A percentile compares a stretch with the other conserved stretches of the same genome.
Evolutionary conservation across 805 yeast species (phyloP).

Genomic region (Ogataea zsoltii): DNA sequence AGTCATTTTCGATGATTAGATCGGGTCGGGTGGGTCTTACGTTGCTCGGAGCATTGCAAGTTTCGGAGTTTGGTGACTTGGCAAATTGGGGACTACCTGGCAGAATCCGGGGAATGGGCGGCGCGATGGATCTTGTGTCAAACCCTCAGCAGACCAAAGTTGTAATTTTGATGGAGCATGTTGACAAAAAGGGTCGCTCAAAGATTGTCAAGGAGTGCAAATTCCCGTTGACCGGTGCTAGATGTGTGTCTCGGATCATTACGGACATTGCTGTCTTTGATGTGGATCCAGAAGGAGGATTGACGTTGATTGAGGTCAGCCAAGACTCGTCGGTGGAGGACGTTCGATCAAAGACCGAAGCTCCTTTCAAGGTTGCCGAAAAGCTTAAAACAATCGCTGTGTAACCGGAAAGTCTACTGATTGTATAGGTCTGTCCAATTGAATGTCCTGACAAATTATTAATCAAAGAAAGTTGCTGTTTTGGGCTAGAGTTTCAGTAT

Average conservation of each 20-base stretch:
- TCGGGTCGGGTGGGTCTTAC: conserved; percentile 46
- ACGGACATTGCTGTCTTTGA: conserved; percentile 52
- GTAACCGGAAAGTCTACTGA: too few species aligned
- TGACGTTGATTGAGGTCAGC: conserved; percentile 43
- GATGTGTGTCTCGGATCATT: conserved; percentile 46
- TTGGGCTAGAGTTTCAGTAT: too few species aligned
- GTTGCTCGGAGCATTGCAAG: conserved; percentile 51
- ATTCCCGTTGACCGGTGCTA: conserved; percentile 49
- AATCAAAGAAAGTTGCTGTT: too few species aligned
- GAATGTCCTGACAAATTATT: too few species aligned
- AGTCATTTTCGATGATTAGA: conserved; percentile 51
- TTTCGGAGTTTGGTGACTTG: conserved; percentile 47
- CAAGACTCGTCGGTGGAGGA: conserved; percentile 33
- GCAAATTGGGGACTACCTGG: conserved; percentile 58
- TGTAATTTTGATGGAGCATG: conserved; percentile 49
- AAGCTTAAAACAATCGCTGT: conserved; percentile 22
- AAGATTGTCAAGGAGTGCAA: conserved; percentile 45
- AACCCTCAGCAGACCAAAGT: conserved; percentile 46
- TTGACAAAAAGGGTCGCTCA: conserved; percentile 46
- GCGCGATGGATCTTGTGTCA: conserved; percentile 54
- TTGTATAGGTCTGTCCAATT: too few species aligned
- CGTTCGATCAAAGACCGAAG: conserved; percentile 37
- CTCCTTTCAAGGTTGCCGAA: conserved; percentile 38
- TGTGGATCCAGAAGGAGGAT: conserved; percentile 38
- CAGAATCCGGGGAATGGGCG: conserved; percentile 53